Percentiles rank a stretch among this genome's conserved stretches.
Evolutionary conservation across 257 asterid genomes (phyloP).

Genomic region (Solanum stenotomum): DNA sequence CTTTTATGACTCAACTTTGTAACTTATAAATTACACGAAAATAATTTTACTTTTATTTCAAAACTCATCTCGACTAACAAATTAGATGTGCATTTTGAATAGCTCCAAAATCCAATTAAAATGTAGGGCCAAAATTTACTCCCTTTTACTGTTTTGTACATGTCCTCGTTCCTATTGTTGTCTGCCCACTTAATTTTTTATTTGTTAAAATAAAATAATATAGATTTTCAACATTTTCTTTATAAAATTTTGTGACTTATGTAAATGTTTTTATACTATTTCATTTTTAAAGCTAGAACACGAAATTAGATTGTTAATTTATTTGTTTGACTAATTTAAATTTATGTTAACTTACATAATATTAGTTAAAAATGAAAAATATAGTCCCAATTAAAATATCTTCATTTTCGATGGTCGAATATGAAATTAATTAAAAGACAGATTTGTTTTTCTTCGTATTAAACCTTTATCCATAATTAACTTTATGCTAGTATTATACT

Average conservation of each 20-base stretch:
- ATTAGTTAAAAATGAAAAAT: neutral
- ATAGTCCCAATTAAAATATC: neutral
- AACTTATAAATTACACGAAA: neutral
- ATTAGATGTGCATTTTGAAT: neutral
- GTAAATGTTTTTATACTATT: neutral
- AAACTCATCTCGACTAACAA: neutral
- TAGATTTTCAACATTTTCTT: neutral
- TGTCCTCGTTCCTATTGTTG: neutral
- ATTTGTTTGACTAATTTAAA: neutral
- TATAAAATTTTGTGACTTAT: neutral
- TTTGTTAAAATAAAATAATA: neutral
- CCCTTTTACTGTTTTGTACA: neutral
- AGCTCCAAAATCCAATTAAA: neutral
- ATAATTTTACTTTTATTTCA: neutral
- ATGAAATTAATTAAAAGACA: neutral
- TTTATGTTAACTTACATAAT: neutral
- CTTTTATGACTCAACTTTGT: neutral
- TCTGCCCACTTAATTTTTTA: neutral
- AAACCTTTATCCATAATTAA: neutral
- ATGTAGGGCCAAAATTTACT: neutral
- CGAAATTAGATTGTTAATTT: neutral
- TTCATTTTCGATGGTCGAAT: neutral
- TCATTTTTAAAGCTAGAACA: neutral
- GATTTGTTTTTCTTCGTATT: neutral
- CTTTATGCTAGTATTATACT: neutral